Evolutionary conservation across 768 basidiomycete species (phyloP).

Genomic region (Russula sp.): DNA sequence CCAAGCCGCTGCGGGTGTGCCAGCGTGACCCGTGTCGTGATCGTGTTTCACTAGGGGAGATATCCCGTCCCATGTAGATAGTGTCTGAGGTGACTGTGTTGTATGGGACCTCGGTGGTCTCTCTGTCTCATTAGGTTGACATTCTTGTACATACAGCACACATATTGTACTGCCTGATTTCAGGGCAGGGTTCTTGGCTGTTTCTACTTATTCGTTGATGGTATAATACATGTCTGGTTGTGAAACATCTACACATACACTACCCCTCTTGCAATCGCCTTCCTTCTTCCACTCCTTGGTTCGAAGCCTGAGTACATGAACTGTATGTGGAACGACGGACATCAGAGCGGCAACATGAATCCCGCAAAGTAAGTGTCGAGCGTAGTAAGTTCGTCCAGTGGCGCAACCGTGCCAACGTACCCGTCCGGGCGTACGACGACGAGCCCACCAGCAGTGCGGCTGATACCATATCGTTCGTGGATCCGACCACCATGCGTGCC

Average conservation of each 20-base stretch:
- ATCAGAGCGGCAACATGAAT: slow-evolving; percentile 33
- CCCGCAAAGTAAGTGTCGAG: slow-evolving; percentile 44
- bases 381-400: slow-evolving; percentile 37
- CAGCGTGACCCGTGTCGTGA: slow-evolving; percentile 44
- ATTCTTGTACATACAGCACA: slow-evolving; percentile 22
- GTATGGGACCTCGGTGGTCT: too few relatives aligned
- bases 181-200: not conserved
- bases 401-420: slow-evolving; percentile 53
- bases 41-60: not conserved
- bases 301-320: too few relatives aligned
- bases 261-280: not conserved
- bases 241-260: not conserved
- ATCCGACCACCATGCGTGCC: slow-evolving; percentile 46
- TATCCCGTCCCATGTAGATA: too few relatives aligned
- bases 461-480: slow-evolving; percentile 52
- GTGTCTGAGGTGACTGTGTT: not conserved
- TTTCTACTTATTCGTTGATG: not conserved
- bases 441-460: slow-evolving; percentile 38
- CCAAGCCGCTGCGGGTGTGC: slow-evolving; percentile 49
- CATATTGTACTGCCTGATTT: not conserved
- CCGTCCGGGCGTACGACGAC: slow-evolving; percentile 61
- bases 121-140: not conserved
- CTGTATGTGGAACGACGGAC: not conserved
- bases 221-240: not conserved
- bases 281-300: not conserved